Base-by-base conservation (phyloP, 495 filamentous ascomycete species). In the Neurospora sp. region DNA sequence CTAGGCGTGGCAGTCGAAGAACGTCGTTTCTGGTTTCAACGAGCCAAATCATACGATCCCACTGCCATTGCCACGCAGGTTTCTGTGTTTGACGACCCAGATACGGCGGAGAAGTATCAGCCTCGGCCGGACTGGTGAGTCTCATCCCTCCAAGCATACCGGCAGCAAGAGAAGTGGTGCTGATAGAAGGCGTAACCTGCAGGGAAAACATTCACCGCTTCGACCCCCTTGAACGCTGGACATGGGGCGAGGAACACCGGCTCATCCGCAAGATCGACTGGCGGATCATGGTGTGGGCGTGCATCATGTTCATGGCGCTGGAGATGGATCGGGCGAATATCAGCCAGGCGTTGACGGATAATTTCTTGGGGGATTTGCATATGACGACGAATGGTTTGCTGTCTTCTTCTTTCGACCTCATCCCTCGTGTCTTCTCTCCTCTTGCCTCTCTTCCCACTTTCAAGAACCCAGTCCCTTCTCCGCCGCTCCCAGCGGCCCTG, bases 241-340 rank as follows among this genome's bases (percentile, higher is more conserved):
- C 81, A 4, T 85, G 84, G 84, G 74, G 74, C 8, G 83, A 85
- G 54, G 84, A 85, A 39, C 74, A 77, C 23, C 41, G 74, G 18
- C 73, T 85, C 4, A 73, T 85, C 12, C 77, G 80, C 44, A 84
- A 82, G 73, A 78, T 85, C 27, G 83, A 85, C 72, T 78, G 78
- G 72, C 76, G 78, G 0, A 84, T 85, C 75, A 84, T 84, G 81
- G 72, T 80, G 35, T 94, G 90, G 83, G 89, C 89, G 6, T 94
- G 92, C 75, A 78, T 95, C 37, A 94, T 92, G 81, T 95, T 96
- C 80, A 94, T 95, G 71, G 92, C 91, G 0, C 86, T 96, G 38
- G 92, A 96, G 75, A 83, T 95, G 2, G 93, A 97, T 77, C 86
- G 93, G 59, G 90, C 90, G 27, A 96, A 94, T 80, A 76, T 84